Evolutionary conservation across 2,329 filamentous ascomycete genomes (phyloP), one percentile per base, ranked within the genome.

Genomic region (Leptographium radiaticola): DNA sequence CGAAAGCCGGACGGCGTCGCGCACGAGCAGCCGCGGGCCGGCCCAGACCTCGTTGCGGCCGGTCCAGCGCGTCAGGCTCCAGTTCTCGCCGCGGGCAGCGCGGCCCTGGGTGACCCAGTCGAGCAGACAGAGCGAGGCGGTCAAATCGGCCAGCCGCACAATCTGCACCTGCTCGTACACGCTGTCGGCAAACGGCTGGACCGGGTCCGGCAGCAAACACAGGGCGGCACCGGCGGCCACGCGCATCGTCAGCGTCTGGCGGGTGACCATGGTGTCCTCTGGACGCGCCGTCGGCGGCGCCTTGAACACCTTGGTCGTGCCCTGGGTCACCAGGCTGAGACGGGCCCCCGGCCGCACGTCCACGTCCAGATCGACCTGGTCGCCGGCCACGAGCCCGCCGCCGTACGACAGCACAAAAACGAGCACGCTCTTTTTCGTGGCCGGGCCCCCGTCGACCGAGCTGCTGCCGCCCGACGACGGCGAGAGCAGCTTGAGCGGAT

Each of bases 21-120:
- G 77, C n/a, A 97, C 75, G 1, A 97, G 72, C 16, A 97, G 75
- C 57, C 83, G 79, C 53, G 20, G 15, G 1, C 66, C 70, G 31
- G 34, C 33, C 82, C 86, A 91, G n/a, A 97, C 77, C 69, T 98
- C 93, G 64, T 96, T 97, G 59, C 86, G 78, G 11, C 89, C 89
- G 55, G 75, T 80, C 81, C 93, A 97, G 58, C 76, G 77, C 54
- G 77, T 72, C 57, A 96, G 83, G 60, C 83, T 84, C 93, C 93
- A 98, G 58, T 88, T 77, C 69, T 98, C 93, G 30, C 89, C 90
- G 48, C 87, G 80, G 6, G 93, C 90, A 6, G 76, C 80, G 18
- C 93, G 81, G 9, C 93, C 93, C 63, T 91, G 87, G 2, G 84
- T 94, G 8, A 97, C 89, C 93, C 93, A 98, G 67, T 98, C 93